Base-by-base conservation (phyloP, 495 filamentous ascomycete genomes). In the Daldinia loculata region DNA sequence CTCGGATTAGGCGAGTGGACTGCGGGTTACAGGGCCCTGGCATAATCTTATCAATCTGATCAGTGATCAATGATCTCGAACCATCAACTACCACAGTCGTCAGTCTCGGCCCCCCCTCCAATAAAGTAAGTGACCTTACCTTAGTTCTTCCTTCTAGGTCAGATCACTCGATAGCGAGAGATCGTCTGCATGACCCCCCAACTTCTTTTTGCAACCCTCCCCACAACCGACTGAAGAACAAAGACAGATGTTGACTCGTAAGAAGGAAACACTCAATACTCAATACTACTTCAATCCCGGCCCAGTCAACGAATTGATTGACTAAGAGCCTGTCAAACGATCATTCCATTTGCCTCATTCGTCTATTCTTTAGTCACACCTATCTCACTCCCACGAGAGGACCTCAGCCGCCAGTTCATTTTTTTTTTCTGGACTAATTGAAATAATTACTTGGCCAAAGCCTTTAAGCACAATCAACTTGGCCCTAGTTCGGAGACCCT, bases 21-120 rank as follows among this genome's bases (percentile, higher is more conserved):
- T 56, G 53, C 53, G 65, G 63, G 63, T 48, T 73, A 70, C 63
- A 63, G 68, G 72, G 72, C 58, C 72, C 72, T 74, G 72, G 68
- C 67, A 70, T 77, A 76, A 79, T 79, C 77, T 79, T 79, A 79
- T 79, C 77, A 79, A 79, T 79, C 77, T 72, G 74, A 77, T 79
- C 77, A 76, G 76, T 76, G 69, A 77, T 78, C 76, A 76, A 74
- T 76, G 69, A 75, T 75, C 69, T 71, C 69, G 65, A 69, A 70
- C 68, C 71, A 68, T 69, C 24, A 39, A 53, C 29, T 56, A 62
- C 66, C 67, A 22, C 38, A 56, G 14, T 34, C 30, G 30, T 36
- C 53, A 56, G 27, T 53, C 50, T 30, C 26, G 27, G 17, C 27
- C 50, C 50, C 22, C 26, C 12, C 15, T 17, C 50, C 14, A 48